Percentiles rank a stretch among this genome's conserved stretches.
Evolutionary conservation across 2,329 filamentous ascomycete species (phyloP).

Genomic region (Beauveria rudraprayagi): DNA sequence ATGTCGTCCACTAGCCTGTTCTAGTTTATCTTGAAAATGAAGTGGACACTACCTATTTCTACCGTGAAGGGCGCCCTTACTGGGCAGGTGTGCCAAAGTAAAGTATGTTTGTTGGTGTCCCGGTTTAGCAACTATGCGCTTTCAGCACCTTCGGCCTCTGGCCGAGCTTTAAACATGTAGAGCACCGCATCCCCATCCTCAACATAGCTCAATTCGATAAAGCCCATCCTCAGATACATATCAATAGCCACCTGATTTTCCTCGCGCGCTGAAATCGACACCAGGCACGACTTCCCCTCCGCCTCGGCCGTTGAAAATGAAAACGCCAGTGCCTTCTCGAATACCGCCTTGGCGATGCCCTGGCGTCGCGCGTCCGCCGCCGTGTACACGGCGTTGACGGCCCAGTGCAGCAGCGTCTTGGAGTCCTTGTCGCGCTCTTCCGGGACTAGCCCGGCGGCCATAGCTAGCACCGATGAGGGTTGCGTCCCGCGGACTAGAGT

Average conservation of each 20-base stretch:
- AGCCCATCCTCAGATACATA: conserved; percentile 4
- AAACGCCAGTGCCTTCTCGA: not conserved
- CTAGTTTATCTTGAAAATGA: too few species aligned
- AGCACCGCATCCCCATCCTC: conserved; percentile 11
- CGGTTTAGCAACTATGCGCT: not conserved
- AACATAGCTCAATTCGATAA: not conserved
- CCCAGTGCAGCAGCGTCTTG: not conserved
- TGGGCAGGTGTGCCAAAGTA: not conserved
- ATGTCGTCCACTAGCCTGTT: too few species aligned
- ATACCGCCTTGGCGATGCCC: conserved; percentile 1
- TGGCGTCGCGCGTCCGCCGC: not conserved
- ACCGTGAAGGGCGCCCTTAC: too few species aligned
- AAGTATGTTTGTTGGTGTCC: too few species aligned
- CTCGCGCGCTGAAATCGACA: not conserved
- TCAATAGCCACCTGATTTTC: not conserved
- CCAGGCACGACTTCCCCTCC: conserved; percentile 2
- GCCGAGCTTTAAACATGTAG: not conserved
- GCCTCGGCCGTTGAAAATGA: not conserved
- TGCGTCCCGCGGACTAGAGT: not conserved
- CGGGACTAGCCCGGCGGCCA: not conserved
- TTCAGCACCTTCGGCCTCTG: not conserved
- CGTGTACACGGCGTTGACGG: conserved; percentile 9
- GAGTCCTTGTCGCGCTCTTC: conserved; percentile 6
- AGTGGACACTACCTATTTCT: too few species aligned
- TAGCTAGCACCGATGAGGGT: not conserved